Evolutionary conservation across 108 stramenopile species (phyloP).

Genomic region (Skeletonema grethae): DNA sequence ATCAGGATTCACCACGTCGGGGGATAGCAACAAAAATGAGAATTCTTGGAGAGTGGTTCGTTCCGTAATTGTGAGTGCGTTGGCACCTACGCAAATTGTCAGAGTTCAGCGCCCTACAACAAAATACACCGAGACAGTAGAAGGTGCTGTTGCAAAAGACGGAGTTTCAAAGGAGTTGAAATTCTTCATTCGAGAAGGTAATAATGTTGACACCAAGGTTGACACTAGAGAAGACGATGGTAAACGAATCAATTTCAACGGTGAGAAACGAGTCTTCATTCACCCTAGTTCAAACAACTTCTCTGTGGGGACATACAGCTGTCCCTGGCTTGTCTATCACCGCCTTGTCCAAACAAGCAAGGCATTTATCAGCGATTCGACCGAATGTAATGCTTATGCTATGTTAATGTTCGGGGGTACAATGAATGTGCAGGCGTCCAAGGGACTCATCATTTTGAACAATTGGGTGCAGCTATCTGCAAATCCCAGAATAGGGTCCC

Average conservation of each 20-base stretch:
- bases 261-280: constrained; percentile 88
- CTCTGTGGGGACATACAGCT: constrained; percentile 76
- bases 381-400: constrained; percentile 89
- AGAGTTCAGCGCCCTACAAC: constrained; percentile 70
- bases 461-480: constrained; percentile 82
- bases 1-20: constrained; percentile 52
- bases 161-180: constrained; percentile 73
- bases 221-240: constrained; percentile 3
- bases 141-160: constrained; percentile 76
- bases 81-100: constrained; percentile 76
- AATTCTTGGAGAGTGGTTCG: constrained; percentile 81
- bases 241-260: constrained; percentile 8
- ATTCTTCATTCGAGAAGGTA: constrained; percentile 63
- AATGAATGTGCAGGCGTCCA: constrained; percentile 83
- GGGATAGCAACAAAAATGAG: constrained; percentile 61
- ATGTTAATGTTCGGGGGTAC: constrained; percentile 91
- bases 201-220: constrained; percentile 21
- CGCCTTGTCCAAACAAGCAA: constrained; percentile 88
- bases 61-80: constrained; percentile 62
- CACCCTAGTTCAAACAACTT: constrained; percentile 90
- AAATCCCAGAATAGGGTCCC: constrained; percentile 87
- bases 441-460: constrained; percentile 78
- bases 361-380: constrained; percentile 89
- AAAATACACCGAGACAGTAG: constrained; percentile 83
- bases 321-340: constrained; percentile 94